Conservation (phyloP, 257 asterid species). For the Ilex asprella region DNA sequence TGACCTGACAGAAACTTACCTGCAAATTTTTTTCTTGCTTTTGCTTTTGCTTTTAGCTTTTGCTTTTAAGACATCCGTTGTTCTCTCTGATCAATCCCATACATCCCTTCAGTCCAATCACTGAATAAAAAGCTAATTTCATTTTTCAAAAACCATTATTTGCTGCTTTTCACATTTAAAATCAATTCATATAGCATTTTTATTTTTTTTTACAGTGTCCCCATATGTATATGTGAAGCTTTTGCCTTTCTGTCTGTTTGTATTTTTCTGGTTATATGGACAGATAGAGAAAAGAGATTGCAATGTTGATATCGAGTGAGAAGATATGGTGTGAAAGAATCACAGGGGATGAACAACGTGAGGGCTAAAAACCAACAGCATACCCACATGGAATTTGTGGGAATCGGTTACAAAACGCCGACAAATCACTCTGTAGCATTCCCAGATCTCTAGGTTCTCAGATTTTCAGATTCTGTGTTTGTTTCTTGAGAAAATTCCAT, state of each 20-base stretch:
- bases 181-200: not conserved
- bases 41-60: too few species aligned
- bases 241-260: constrained; percentile 60
- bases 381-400: constrained; percentile 37
- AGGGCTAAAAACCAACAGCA: constrained; percentile 8
- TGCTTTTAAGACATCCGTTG: too few species aligned
- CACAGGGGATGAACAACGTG: constrained; percentile 5
- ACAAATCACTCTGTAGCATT: constrained; percentile 35
- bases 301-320: constrained; percentile 20
- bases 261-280: constrained; percentile 32
- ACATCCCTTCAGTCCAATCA: too few species aligned
- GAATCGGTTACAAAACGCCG: constrained; percentile 30
- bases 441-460: constrained; percentile 64
- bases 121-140: too few species aligned
- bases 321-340: constrained; percentile 25
- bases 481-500: constrained; percentile 36
- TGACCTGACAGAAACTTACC: too few species aligned
- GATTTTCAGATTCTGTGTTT: constrained; percentile 39
- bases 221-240: constrained; percentile 54
- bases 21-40: too few species aligned
- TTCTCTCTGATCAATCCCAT: too few species aligned
- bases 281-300: constrained; percentile 4
- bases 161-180: constrained; percentile 13
- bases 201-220: constrained; percentile 29
- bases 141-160: too few species aligned